Evolutionary conservation across 2,329 filamentous ascomycete genomes (phyloP), one percentile per base, ranked within the genome.

Genomic region (Penicillium polonicum): DNA sequence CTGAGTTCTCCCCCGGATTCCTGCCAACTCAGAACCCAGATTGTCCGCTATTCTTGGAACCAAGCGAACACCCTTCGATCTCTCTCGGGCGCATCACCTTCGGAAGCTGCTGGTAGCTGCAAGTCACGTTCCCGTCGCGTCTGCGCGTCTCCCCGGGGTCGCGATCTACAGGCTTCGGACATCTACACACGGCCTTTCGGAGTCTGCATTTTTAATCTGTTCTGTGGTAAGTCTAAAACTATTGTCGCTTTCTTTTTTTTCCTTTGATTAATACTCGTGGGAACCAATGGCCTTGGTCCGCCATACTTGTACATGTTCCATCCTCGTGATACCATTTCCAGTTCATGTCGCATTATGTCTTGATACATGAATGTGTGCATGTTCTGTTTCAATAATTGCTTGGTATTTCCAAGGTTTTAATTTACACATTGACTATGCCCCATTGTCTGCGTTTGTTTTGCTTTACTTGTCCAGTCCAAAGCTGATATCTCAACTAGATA

Each of bases 101-200:
- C 17, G 45, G 31, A 25, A 13, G 15, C 31, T 48, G 27, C 38
- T 44, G 29, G 49, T 13, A 36, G 31, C 39, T 36, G 36, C 42
- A 52, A 58, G 54, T 65, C 64, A 66, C 65, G 64, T 64, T 66
- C 57, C 58, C 59, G 60, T 64, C 64, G 64, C 65, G 61, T 65
- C 60, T 65, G 65, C 65, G 65, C 65, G 65, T 66, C 60, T 58
- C 50, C 52, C 55, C 25, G 53, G 60, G 55, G 58, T 59, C 59
- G 59, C 61, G 51, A 60, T 63, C 58, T 56, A 63, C 57, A 52
- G 36, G 23, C 49, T 44, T 25, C 48, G 15, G 55, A 23, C 36
- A 41, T 46, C 42, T 50, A 50, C 52, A 44, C 27, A 15, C 42
- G 13, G 21, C 10, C 27, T 35, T 31, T 38, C 35, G n/a, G 35